Base-by-base conservation (phyloP, 805 yeast species). In the Nakazawaea ishiwadae region DNA sequence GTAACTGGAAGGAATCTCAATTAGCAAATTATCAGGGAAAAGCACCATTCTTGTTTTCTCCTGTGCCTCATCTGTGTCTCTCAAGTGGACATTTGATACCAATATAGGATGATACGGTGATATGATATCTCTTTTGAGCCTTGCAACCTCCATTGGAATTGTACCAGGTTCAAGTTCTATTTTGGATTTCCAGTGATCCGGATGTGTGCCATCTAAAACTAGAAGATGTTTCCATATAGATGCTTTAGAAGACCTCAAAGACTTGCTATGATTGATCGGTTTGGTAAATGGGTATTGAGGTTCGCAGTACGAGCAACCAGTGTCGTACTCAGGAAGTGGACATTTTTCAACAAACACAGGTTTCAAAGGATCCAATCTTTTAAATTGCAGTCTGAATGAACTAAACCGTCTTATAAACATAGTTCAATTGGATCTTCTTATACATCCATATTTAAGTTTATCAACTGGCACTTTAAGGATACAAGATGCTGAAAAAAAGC, bases 291-390 rank as follows among this genome's bases (percentile, higher is more conserved):
- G 83, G 43, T 71, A 65, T 23, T 51, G 49, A 5, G 74, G 69
- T 31, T 57, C 51, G 49, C 89, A 83, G 46, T 55, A 62, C 0
- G 87, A 80, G 51, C 86, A 80, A 1, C 84, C 84, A 0, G 84
- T 77, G 45, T 79, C 81, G 36, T 57, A 59, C 6, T 35, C 46
- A 1, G 84, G 82, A 7, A 54, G 51, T 0, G 84, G 84, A 48
- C 84, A 78, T 32, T 44, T 45, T 1, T 44, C 49, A 3, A 49
- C 47, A 30, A 47, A 49, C n/a, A 7, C 15, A 18, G 43, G 42
- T 31, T 21, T 28, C 18, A 18, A 10, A 7, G 44, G 40, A 24
- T 59, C 32, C 14, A 39, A 34, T 3, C 21, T 15, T 33, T 18
- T 31, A 16, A 27, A 27, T 11, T 15, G 5, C 21, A 12, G 10